Conservation (phyloP, 257 asterid species). For the Solanum phureja region DNA sequence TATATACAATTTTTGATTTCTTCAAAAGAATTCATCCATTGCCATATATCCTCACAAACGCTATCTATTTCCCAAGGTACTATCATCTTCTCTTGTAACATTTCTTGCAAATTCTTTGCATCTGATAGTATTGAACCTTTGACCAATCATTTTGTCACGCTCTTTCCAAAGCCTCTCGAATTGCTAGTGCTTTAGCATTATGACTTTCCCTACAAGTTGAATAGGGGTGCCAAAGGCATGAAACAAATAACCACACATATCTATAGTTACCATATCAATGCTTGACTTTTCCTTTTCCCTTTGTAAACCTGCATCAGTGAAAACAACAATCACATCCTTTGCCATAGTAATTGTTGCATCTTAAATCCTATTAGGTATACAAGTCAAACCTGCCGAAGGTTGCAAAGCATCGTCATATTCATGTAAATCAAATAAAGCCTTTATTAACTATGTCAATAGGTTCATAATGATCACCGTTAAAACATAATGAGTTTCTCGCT, state of each 20-base stretch:
- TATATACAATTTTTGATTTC: not conserved
- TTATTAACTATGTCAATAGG: not conserved
- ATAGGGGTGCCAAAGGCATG: not conserved
- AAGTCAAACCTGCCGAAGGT: not conserved
- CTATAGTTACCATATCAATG: not conserved
- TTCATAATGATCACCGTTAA: not conserved
- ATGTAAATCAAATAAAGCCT: not conserved
- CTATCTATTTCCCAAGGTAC: not conserved
- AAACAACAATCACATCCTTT: not conserved
- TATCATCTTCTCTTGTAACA: not conserved
- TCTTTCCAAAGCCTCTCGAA: not conserved
- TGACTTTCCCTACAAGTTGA: not conserved
- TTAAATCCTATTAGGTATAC: not conserved
- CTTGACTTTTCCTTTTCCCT: not conserved
- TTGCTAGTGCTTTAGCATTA: not conserved
- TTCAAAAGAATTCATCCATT: not conserved
- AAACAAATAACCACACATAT: not conserved
- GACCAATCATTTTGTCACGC: not conserved
- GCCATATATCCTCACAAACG: not conserved
- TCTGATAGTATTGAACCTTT: not conserved
- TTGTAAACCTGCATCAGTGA: not conserved
- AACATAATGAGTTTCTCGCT: not conserved
- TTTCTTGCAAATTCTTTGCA: not conserved
- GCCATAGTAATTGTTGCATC: not conserved
- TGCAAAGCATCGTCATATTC: not conserved